Evolutionary conservation across 1,284 basidiomycete species (phyloP).

Genomic region (Trametes pubescens): DNA sequence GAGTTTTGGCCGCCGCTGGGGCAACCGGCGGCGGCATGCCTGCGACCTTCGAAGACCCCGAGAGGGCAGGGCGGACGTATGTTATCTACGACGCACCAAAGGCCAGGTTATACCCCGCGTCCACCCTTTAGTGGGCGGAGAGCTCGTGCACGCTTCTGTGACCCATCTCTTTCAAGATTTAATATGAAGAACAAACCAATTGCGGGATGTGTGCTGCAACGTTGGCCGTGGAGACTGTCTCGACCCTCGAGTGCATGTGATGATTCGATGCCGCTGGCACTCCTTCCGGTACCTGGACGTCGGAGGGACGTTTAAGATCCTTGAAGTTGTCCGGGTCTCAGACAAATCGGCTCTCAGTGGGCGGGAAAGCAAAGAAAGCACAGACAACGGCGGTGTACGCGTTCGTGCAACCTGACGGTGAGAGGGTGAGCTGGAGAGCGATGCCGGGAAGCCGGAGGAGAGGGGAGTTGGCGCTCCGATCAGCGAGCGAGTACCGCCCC

Average conservation of each 20-base stretch:
- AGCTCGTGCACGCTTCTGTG: conserved; percentile 10
- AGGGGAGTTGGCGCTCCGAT: conserved; percentile 1
- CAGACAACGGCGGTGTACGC: no score
- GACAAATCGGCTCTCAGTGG: no score
- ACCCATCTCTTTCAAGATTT: conserved; percentile 14
- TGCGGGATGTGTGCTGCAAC: background rate
- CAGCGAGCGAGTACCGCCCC: conserved; percentile 20
- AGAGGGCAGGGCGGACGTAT: conserved; percentile 33
- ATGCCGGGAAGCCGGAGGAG: background rate
- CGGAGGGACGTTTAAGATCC: no score
- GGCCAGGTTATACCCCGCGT: conserved; percentile 35
- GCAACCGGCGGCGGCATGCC: conserved; percentile 31
- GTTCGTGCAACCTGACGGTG: no score
- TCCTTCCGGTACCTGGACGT: no score
- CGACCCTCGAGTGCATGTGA: no score
- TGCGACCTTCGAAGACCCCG: conserved; percentile 27
- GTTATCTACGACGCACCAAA: conserved; percentile 33
- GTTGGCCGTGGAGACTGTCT: no score
- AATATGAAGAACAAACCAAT: background rate
- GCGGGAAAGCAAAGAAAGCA: no score
- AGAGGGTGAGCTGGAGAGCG: background rate
- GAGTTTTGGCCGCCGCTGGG: conserved; percentile 32
- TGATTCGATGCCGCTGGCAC: no score
- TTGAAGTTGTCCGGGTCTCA: no score
- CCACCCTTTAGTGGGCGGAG: conserved; percentile 33